Percentiles rank a stretch among this genome's conserved stretches.
These are phyloP conservation scores for Helenozyma rhizophorensis DNA, from an alignment of 805 yeast species.

Conservation along the genomic window DNA sequence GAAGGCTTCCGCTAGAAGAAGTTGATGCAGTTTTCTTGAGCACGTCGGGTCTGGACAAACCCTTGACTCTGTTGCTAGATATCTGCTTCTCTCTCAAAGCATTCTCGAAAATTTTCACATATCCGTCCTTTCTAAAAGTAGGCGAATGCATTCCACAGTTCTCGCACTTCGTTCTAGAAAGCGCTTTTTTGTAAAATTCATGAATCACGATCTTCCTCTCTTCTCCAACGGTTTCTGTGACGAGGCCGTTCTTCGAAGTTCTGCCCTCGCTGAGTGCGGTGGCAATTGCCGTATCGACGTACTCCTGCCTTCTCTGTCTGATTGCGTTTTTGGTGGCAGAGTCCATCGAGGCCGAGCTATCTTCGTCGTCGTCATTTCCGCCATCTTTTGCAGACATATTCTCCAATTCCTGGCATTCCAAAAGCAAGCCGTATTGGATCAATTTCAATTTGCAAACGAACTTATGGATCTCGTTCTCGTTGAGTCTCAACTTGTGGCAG, in stretches of 20 bases:
- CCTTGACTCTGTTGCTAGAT: constrained; percentile 78
- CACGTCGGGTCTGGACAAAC: constrained; percentile 69
- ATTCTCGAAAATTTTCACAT: constrained; percentile 85
- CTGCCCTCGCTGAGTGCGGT: constrained; percentile 74
- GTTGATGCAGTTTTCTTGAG: constrained; percentile 32
- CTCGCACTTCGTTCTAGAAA: constrained; percentile 84
- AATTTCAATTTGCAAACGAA: constrained; percentile 73
- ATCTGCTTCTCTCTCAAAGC: constrained; percentile 78
- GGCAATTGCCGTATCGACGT: constrained; percentile 66
- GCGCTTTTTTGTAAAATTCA: constrained; percentile 68
- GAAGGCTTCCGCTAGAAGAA: constrained; percentile 27
- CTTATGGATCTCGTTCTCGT: constrained; percentile 64
- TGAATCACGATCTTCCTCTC: constrained; percentile 75
- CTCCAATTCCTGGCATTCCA: constrained; percentile 74
- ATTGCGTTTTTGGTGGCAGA: constrained; percentile 35
- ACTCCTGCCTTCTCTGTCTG: constrained; percentile 58
- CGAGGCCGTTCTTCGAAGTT: constrained; percentile 60
- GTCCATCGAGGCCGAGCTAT: constrained; percentile 31
- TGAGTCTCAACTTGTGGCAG: constrained; percentile 82
- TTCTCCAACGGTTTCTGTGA: constrained; percentile 81
- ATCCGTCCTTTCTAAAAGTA: constrained; percentile 90
- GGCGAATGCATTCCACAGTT: constrained; percentile 97
- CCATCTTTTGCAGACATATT: constrained; percentile 38
- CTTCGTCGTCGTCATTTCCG: constrained; percentile 40
- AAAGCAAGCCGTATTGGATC: constrained; percentile 82